These are phyloP conservation scores for Linderniella brevidens DNA, from an alignment of 257 asterid species.

Conservation along the genomic window DNA sequence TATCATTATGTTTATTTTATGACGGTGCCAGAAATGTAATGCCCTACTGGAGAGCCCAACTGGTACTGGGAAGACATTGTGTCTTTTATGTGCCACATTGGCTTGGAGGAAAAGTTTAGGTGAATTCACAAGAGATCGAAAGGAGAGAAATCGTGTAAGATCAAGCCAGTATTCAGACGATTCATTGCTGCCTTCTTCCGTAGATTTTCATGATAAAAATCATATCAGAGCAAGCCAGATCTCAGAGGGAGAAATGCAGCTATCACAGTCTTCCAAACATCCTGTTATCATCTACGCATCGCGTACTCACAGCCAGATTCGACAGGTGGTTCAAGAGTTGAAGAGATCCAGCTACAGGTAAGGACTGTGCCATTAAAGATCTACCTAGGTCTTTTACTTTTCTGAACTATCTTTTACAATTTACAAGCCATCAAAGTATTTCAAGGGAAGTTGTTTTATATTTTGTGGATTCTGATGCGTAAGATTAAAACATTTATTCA, in stretches of 20 bases:
- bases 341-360: slow-evolving; percentile 89
- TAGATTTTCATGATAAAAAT: no score
- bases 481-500: no score
- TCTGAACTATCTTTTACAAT: no score
- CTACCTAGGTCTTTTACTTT: neutral
- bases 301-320: slow-evolving; percentile 96
- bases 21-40: slow-evolving; percentile 44
- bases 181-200: slow-evolving; percentile 22
- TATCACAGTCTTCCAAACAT: slow-evolving; percentile 30
- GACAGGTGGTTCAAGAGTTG: slow-evolving; percentile 86
- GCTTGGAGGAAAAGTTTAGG: slow-evolving; percentile 97
- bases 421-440: no score
- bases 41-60: slow-evolving; percentile 97
- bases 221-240: slow-evolving; percentile 16
- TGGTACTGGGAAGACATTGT: slow-evolving; percentile 93
- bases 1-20: neutral
- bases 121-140: slow-evolving; percentile 48
- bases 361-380: slow-evolving; percentile 14
- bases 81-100: slow-evolving; percentile 88
- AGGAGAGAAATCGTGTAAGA: slow-evolving; percentile 22
- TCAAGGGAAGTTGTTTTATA: no score
- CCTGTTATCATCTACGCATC: slow-evolving; percentile 79
- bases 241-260: slow-evolving; percentile 25
- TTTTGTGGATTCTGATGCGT: no score
- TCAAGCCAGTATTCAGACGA: slow-evolving; percentile 38